Base-by-base conservation (phyloP, 228 moss, liverwort and hornwort species). In the Sphagnum fallax region DNA sequence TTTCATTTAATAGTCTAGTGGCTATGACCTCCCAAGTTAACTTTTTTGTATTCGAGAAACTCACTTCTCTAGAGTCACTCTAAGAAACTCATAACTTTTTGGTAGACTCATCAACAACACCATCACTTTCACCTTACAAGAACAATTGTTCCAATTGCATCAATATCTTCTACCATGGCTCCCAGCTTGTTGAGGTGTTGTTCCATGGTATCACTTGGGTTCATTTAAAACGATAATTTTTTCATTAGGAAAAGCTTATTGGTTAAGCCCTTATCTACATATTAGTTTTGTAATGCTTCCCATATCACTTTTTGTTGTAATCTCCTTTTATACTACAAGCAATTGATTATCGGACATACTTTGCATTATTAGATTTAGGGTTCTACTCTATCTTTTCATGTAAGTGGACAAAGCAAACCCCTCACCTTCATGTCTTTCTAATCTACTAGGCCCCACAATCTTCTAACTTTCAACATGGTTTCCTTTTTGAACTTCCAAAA, bases 1-100 rank as follows among this genome's bases (percentile, higher is more conserved):
- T 63, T 63, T 63, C 63, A 63, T 63, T 63, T 49, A 63, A 63
- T 49, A 63, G 6, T 48, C 63, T 63, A 7, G 63, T 63, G 10
- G 16, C 18, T 10, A 63, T 0, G 1, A 63, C 63, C 47, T 63
- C 63, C 63, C 63, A 63, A 16, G 6, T 9, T 4, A 63, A 47
- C 48, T 63, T 32, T 0, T 63, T 18, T 1, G 63, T 0, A 16
- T 32, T 32, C 15, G 0, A 63, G 1, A 9, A 5, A 63, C 32
- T 63, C 6, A 48, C 0, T 49, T 48, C 7, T 63, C 8, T 48
- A 63, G 10, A 16, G 63, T 48, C 0, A 5, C 48, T 4, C 48
- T 47, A 8, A 63, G 63, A 63, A 16, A 16, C 6, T 18, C 6
- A 10, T 16, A 63, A 47, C 0, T 63, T 48, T 63, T 10, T 16